Evolutionary conservation across 345 rosid species (phyloP).

Genomic region (Hibiscus syriacus): DNA sequence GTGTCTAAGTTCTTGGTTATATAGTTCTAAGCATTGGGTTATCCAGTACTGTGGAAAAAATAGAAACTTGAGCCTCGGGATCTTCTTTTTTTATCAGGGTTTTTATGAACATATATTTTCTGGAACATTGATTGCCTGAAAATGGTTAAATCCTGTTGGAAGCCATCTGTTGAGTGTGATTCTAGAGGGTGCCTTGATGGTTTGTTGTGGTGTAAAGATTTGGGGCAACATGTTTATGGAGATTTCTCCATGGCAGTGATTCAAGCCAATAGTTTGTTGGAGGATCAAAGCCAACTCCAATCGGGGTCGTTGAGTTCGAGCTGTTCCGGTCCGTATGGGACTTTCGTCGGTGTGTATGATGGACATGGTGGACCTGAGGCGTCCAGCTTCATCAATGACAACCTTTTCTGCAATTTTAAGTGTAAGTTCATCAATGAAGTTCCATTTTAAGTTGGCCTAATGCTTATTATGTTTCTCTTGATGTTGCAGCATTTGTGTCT

Average conservation of each 20-base stretch:
- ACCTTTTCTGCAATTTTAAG: constrained; percentile 53
- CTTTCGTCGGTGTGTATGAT: constrained; percentile 71
- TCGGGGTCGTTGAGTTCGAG: constrained; percentile 54
- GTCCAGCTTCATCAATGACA: constrained; percentile 50
- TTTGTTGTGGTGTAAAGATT: constrained; percentile 60
- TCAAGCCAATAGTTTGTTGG: constrained; percentile 66
- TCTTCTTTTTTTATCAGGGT: constrained; percentile 11
- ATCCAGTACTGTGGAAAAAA: constrained; percentile 11
- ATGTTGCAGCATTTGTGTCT: constrained; percentile 41
- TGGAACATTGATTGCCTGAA: constrained; percentile 2
- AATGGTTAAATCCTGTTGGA: constrained; percentile 71
- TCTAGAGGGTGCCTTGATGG: constrained; percentile 41
- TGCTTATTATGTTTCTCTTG: neutral
- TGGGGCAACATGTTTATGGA: constrained; percentile 58
- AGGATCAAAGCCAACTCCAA: constrained; percentile 86
- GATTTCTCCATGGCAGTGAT: constrained; percentile 75
- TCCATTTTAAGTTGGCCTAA: neutral
- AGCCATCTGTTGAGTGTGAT: constrained; percentile 29
- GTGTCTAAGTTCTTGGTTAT: constrained; percentile 19
- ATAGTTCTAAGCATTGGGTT: constrained; percentile 16
- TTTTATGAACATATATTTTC: neutral
- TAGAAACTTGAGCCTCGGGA: constrained; percentile 4
- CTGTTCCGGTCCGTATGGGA: constrained; percentile 43
- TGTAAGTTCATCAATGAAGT: constrained; percentile 28
- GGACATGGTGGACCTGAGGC: constrained; percentile 87